A percentile compares a stretch with the other conserved stretches of the same genome.
These are phyloP conservation scores for Fraxinus quadrangulata DNA, from an alignment of 257 asterid species.

Conservation along the genomic window DNA sequence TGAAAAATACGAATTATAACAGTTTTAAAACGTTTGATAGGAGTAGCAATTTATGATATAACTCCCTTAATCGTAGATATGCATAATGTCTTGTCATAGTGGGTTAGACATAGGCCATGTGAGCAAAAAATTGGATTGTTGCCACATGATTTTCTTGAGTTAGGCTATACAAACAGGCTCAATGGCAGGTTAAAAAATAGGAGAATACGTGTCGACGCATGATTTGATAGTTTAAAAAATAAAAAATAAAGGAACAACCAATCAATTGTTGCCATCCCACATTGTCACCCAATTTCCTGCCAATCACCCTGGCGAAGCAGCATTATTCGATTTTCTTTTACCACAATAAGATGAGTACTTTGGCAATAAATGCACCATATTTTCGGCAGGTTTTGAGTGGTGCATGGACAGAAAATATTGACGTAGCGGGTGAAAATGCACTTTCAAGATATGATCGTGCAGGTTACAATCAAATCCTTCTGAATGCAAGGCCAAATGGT, in stretches of 20 bases:
- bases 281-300: too few relatives aligned
- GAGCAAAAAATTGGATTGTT: neutral
- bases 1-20: too few relatives aligned
- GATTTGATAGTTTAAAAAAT: too few relatives aligned
- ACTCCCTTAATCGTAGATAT: too few relatives aligned
- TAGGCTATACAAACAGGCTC: too few relatives aligned
- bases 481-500: conserved; percentile 74
- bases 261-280: too few relatives aligned
- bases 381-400: conserved; percentile 58
- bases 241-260: too few relatives aligned
- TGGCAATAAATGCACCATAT: neutral
- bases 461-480: conserved; percentile 71
- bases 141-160: neutral
- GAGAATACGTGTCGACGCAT: too few relatives aligned
- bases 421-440: conserved; percentile 84
- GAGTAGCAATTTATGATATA: too few relatives aligned
- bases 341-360: neutral
- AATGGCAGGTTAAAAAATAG: too few relatives aligned
- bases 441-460: conserved; percentile 59
- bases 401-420: conserved; percentile 68
- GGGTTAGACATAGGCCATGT: neutral
- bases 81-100: neutral
- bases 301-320: too few relatives aligned
- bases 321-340: neutral
- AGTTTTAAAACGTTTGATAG: too few relatives aligned